These are phyloP conservation scores for Tolypocladium capitatum DNA, from an alignment of 2,329 filamentous ascomycete species.

Conservation along the genomic window DNA sequence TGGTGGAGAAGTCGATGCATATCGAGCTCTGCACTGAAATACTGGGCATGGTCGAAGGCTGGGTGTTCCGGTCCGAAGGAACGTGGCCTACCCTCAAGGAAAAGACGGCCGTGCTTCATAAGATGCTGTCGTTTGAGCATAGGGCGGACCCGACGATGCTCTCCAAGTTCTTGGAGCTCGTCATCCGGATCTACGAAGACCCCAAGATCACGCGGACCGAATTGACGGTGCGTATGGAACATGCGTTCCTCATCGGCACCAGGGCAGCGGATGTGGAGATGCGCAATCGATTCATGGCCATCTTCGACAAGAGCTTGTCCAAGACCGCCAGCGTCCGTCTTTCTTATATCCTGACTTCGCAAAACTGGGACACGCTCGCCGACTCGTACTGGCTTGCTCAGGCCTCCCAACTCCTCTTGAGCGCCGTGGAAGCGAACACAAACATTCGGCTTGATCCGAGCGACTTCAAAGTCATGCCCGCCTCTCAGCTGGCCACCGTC, in stretches of 20 bases:
- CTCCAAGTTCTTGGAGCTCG: constrained; percentile 85
- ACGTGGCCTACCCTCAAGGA: constrained; percentile 97
- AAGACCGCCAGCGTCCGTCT: constrained; percentile 80
- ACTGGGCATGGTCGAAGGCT: constrained; percentile 81
- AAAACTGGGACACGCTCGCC: constrained; percentile 92
- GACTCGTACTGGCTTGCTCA: constrained; percentile 97
- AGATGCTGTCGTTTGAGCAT: constrained; percentile 94
- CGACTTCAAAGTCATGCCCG: constrained; percentile 67
- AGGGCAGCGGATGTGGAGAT: constrained; percentile 89
- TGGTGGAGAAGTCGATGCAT: constrained; percentile 91
- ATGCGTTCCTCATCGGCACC: constrained; percentile 93
- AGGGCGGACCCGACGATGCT: constrained; percentile 72
- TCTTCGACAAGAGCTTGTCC: constrained; percentile 92
- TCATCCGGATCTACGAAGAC: constrained; percentile 96
- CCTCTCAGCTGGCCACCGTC: constrained; percentile 59
- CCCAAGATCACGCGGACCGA: constrained; percentile 91
- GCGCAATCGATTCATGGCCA: constrained; percentile 91
- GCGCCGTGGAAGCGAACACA: constrained; percentile 77
- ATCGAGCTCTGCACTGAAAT: constrained; percentile 83
- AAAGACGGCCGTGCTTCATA: constrained; percentile 96
- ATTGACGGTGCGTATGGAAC: constrained; percentile 91
- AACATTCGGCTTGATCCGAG: constrained; percentile 65
- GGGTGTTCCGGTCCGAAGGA: constrained; percentile 92
- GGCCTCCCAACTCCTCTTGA: constrained; percentile 83
- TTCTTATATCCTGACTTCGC: constrained; percentile 75